phyloP scores from a whole-genome alignment of 169 alveolate species.

The Eimeria tenella region DNA sequence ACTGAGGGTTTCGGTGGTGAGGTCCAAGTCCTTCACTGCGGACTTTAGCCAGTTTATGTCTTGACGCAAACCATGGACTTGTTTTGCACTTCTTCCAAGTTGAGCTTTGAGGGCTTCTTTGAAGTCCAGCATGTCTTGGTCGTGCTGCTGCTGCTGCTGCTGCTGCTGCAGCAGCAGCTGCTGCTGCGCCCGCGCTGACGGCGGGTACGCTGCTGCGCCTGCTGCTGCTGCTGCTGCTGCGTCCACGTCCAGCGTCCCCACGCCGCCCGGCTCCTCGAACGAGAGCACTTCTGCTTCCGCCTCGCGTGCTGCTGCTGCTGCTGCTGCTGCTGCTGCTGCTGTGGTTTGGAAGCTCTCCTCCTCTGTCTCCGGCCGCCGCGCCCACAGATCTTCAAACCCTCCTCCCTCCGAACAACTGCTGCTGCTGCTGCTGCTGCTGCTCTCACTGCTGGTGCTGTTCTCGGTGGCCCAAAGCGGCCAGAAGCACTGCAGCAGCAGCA shows the following conservation, averaged over 20 bases:
- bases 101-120: neutral
- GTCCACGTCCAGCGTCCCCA: neutral
- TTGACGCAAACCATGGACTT: neutral
- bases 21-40: conserved; percentile 1
- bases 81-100: neutral
- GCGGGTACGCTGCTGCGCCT: neutral
- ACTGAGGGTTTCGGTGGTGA: conserved; percentile 23
- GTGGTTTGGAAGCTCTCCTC: neutral
- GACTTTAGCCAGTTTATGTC: conserved; percentile 15
- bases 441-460: neutral
- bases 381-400: conserved; percentile 14
- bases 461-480: neutral
- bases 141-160: conserved; percentile 23
- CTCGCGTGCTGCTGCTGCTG: neutral
- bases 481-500: conserved; percentile 7
- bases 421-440: neutral
- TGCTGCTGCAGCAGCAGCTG: neutral
- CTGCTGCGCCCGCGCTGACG: conserved; percentile 4
- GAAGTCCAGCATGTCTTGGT: neutral
- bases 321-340: neutral
- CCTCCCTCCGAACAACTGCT: neutral
- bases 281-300: neutral
- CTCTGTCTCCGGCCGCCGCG: neutral
- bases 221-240: conserved; percentile 18
- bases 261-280: neutral